A percentile compares a stretch with the other conserved stretches of the same genome.
These are phyloP conservation scores for Penicillium sp. DNA, from an alignment of 2,329 filamentous ascomycete genomes.

Conservation along the genomic window DNA sequence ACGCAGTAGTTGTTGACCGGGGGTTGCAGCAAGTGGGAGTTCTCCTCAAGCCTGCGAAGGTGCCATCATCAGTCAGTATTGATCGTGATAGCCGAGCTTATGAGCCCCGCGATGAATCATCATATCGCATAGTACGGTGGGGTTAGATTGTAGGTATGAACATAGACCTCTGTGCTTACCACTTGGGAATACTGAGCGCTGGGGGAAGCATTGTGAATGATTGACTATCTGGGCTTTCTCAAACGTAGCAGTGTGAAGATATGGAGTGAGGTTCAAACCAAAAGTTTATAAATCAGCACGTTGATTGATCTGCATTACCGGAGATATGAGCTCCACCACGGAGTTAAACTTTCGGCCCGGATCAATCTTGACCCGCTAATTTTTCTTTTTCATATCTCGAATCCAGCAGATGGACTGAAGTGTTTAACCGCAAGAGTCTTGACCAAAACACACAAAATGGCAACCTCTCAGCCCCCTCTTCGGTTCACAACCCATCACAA, in stretches of 20 bases:
- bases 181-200: slow-evolving; percentile 47
- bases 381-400: slow-evolving; percentile 31
- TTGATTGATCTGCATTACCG: slow-evolving; percentile 17
- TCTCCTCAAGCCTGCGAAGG: slow-evolving; percentile 71
- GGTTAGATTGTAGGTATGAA: background rate
- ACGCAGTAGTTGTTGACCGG: slow-evolving; percentile 98
- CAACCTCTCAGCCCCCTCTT: slow-evolving; percentile 51
- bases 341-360: slow-evolving; percentile 29
- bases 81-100: background rate
- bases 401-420: background rate
- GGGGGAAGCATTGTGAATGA: slow-evolving; percentile 34
- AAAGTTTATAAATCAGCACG: background rate
- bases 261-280: slow-evolving; percentile 1
- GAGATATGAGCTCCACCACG: slow-evolving; percentile 26
- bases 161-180: slow-evolving; percentile 27
- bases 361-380: slow-evolving; percentile 27
- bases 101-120: slow-evolving; percentile 15
- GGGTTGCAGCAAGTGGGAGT: slow-evolving; percentile 86
- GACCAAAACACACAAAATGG: slow-evolving; percentile 30
- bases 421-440: slow-evolving; percentile 9
- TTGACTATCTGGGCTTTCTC: background rate
- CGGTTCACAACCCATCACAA: slow-evolving; percentile 81
- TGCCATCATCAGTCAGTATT: background rate
- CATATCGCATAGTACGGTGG: slow-evolving; percentile 18
- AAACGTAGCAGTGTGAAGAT: background rate